Evolutionary conservation across 805 yeast genomes (phyloP).

Genomic region (Teunomyces tritomae): DNA sequence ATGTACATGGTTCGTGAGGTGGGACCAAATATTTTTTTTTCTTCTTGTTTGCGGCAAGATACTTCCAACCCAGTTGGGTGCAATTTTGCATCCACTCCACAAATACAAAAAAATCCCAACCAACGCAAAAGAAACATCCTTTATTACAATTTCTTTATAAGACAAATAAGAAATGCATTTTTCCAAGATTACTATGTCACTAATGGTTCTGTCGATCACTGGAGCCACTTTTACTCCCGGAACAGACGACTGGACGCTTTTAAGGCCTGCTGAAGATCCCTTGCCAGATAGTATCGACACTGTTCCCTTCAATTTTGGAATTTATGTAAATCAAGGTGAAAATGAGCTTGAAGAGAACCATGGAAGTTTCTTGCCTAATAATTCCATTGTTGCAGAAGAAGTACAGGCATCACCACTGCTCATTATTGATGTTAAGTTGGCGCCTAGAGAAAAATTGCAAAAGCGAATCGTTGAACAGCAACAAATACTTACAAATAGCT

Average conservation of each 20-base stretch:
- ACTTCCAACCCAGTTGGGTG: neutral
- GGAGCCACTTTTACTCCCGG: slow-evolving; percentile 17
- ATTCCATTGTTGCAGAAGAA: neutral
- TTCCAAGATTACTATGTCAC: neutral
- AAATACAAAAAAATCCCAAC: neutral
- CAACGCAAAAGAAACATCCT: neutral
- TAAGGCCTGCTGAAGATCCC: slow-evolving; percentile 20
- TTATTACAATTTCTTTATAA: neutral
- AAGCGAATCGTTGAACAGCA: neutral
- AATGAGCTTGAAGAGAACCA: slow-evolving; percentile 1
- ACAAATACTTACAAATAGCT: neutral
- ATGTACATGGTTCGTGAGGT: too few species aligned
- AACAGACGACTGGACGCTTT: slow-evolving; percentile 34
- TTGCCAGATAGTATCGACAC: slow-evolving; percentile 21
- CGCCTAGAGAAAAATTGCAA: neutral
- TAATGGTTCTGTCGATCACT: neutral
- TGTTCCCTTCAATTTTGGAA: slow-evolving; percentile 34
- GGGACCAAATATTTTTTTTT: neutral
- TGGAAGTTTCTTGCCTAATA: neutral
- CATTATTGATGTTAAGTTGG: neutral
- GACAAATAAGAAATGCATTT: neutral
- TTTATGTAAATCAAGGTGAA: slow-evolving; percentile 26
- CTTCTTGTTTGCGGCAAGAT: neutral
- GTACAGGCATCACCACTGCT: neutral
- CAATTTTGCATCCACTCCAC: neutral